Conservation (phyloP, 148 eudicot species). For the Vaccinium macrocarpon region DNA sequence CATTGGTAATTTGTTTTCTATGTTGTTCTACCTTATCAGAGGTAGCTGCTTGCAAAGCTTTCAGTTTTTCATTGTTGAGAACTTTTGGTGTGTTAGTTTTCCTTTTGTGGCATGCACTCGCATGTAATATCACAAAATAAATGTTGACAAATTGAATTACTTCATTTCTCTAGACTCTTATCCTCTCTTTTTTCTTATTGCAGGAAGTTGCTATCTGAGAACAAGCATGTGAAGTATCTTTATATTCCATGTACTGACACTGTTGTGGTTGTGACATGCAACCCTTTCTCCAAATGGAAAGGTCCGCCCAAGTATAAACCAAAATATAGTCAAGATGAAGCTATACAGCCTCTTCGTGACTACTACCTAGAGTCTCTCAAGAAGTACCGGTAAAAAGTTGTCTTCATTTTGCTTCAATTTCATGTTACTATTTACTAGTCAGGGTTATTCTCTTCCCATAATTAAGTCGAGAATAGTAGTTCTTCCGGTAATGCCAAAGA, state of each 20-base stretch:
- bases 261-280: conserved; percentile 94
- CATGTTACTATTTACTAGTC: not conserved
- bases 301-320: conserved; percentile 73
- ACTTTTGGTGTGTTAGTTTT: not conserved
- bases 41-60: not conserved
- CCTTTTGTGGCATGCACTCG: not conserved
- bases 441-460: not conserved
- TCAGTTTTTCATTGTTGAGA: not conserved
- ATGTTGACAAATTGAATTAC: not conserved
- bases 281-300: conserved; percentile 80
- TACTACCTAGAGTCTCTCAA: conserved; percentile 60
- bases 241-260: conserved; percentile 85
- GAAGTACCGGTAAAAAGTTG: conserved; percentile 59
- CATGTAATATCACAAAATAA: not conserved
- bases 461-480: not conserved
- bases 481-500: not conserved
- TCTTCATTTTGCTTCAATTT: not conserved
- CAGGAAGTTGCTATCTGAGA: conserved; percentile 87
- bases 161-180: not conserved
- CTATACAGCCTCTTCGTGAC: conserved; percentile 73
- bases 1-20: not conserved
- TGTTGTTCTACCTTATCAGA: not conserved
- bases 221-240: conserved; percentile 93
- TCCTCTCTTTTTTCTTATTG: conserved; percentile 19
- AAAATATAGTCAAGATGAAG: conserved; percentile 79